phyloP scores from a whole-genome alignment of 2,329 filamentous ascomycete species.

The Cucurbitaria berberidis region DNA sequence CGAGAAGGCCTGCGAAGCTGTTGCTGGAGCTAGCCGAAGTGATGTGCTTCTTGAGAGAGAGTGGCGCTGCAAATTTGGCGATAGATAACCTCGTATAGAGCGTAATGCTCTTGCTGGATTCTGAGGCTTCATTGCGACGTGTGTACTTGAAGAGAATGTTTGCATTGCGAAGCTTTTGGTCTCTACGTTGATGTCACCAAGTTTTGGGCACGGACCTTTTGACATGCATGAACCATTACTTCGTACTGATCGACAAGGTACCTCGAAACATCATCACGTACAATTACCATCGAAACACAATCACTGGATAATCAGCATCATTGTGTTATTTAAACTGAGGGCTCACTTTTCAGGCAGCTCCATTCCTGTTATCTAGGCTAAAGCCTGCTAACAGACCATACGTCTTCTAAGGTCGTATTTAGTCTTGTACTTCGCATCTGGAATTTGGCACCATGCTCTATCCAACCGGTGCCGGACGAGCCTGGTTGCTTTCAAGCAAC shows the following conservation, averaged over 20 bases:
- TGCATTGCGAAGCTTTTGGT: not conserved
- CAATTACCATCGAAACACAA: not conserved
- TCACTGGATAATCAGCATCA: not conserved
- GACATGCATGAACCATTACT: not conserved
- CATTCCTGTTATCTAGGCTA: too few relatives aligned
- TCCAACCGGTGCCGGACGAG: too few relatives aligned
- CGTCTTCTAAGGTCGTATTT: too few relatives aligned
- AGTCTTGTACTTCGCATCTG: too few relatives aligned
- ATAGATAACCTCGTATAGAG: conserved; percentile 10
- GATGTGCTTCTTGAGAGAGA: not conserved
- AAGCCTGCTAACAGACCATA: too few relatives aligned
- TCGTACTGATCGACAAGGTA: not conserved
- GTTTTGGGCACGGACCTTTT: conserved; percentile 7
- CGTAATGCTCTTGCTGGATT: conserved; percentile 10
- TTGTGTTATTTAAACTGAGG: too few relatives aligned
- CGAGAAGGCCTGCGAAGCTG: conserved; percentile 22
- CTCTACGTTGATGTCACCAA: conserved; percentile 20
- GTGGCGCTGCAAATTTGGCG: not conserved
- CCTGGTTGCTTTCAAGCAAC: too few relatives aligned
- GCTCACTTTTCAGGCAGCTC: too few relatives aligned
- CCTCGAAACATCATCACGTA: not conserved
- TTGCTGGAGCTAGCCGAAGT: not conserved
- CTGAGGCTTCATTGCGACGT: conserved; percentile 18
- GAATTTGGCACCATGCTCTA: too few relatives aligned
- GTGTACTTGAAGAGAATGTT: not conserved